Evolutionary conservation across 768 basidiomycete genomes (phyloP).

Genomic region (Psilocybe tampanensis): DNA sequence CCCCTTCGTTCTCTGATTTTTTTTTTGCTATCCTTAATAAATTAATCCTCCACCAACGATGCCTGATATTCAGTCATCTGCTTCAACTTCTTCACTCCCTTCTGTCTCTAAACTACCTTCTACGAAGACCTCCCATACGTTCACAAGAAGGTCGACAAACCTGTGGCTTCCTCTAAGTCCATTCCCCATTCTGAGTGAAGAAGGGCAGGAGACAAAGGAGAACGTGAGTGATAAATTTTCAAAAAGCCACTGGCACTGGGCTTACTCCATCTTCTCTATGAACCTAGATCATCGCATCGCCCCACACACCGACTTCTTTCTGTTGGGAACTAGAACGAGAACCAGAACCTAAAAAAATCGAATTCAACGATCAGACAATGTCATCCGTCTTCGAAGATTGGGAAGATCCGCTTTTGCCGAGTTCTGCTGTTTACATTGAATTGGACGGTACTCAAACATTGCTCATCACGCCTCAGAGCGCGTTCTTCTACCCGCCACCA

Average conservation of each 20-base stretch:
- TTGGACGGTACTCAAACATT: slow-evolving; percentile 22
- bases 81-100: slow-evolving; percentile 14
- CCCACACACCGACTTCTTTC: slow-evolving; percentile 13
- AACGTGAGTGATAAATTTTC: slow-evolving; percentile 10
- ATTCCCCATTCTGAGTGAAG: slow-evolving; percentile 14
- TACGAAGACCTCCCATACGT: slow-evolving; percentile 10
- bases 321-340: slow-evolving; percentile 21
- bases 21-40: no score
- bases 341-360: background rate
- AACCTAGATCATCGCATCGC: slow-evolving; percentile 8
- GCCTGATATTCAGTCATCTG: slow-evolving; percentile 10
- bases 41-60: background rate
- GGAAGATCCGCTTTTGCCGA: slow-evolving; percentile 19
- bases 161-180: slow-evolving; percentile 18
- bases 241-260: background rate
- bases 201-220: slow-evolving; percentile 18
- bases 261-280: background rate
- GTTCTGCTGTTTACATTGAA: slow-evolving; percentile 13
- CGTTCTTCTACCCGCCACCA: slow-evolving; percentile 17
- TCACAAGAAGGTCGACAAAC: slow-evolving; percentile 15
- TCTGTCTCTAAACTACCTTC: slow-evolving; percentile 20
- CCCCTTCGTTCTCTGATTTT: no score
- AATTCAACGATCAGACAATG: slow-evolving; percentile 1
- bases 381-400: slow-evolving; percentile 26
- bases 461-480: slow-evolving; percentile 18